A percentile compares a stretch with the other conserved stretches of the same genome.
Evolutionary conservation across 2,329 filamentous ascomycete species (phyloP).

Genomic region (Emergomyces orientalis): DNA sequence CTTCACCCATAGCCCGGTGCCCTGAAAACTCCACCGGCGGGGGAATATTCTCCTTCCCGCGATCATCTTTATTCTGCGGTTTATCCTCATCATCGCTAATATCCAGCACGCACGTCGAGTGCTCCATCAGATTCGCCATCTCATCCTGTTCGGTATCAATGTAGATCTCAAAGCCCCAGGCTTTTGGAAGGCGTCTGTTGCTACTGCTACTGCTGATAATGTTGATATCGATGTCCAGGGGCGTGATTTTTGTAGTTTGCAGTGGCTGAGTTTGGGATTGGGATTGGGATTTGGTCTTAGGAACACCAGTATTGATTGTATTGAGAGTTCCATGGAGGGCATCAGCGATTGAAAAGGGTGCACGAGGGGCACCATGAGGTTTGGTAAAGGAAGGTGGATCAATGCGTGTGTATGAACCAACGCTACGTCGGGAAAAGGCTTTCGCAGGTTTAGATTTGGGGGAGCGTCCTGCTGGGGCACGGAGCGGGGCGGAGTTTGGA

Average conservation of each 20-base stretch:
- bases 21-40: conserved; percentile 40
- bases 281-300: neutral
- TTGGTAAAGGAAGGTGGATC: conserved; percentile 54
- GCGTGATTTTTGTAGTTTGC: neutral
- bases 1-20: conserved; percentile 20
- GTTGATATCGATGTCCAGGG: neutral
- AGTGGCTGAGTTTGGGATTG: neutral
- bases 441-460: conserved; percentile 60
- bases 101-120: conserved; percentile 76
- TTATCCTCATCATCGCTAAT: conserved; percentile 74
- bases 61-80: conserved; percentile 48
- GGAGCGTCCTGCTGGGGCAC: conserved; percentile 70
- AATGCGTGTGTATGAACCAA: conserved; percentile 56
- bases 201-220: neutral
- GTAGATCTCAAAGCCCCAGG: conserved; percentile 89
- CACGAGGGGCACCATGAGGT: conserved; percentile 37
- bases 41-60: conserved; percentile 89
- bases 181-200: conserved; percentile 44
- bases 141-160: conserved; percentile 86
- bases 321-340: conserved; percentile 62
- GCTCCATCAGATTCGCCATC: conserved; percentile 85
- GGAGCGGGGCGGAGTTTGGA: conserved; percentile 44
- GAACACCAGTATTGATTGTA: conserved; percentile 31
- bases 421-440: conserved; percentile 57
- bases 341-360: conserved; percentile 76